A percentile compares a stretch with the other conserved stretches of the same genome.
Evolutionary conservation across 2,329 filamentous ascomycete genomes (phyloP).

Genomic region (Corynespora cassiicola): DNA sequence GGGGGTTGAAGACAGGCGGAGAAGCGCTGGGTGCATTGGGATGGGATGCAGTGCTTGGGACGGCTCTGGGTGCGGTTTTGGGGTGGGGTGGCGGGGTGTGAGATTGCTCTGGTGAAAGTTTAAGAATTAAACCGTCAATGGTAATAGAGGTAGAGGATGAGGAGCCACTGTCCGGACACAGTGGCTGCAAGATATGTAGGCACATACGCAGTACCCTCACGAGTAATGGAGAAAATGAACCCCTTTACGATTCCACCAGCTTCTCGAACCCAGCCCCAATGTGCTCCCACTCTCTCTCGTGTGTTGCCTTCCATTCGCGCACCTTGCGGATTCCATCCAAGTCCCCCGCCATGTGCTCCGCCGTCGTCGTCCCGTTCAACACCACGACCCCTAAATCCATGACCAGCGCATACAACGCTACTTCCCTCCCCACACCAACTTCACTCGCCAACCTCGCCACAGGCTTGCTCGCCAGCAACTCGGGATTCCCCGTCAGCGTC

Average conservation of each 20-base stretch:
- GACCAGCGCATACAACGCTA: slow-evolving; percentile 64
- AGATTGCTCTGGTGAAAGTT: no score
- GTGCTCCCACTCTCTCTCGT: slow-evolving; percentile 58
- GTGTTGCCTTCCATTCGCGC: slow-evolving; percentile 50
- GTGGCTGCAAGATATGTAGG: no score
- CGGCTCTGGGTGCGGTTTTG: slow-evolving; percentile 20
- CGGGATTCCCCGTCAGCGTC: slow-evolving; percentile 66
- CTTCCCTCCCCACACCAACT: slow-evolving; percentile 49
- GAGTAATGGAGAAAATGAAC: no score
- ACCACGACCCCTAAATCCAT: slow-evolving; percentile 59
- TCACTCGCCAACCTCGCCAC: slow-evolving; percentile 59
- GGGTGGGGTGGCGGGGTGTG: slow-evolving; percentile 35
- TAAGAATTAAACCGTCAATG: no score
- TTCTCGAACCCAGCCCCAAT: slow-evolving; percentile 42
- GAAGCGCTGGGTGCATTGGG: slow-evolving; percentile 31
- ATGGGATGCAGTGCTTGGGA: slow-evolving; percentile 32
- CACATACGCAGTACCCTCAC: no score
- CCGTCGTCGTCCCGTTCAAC: slow-evolving; percentile 64
- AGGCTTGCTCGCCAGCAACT: slow-evolving; percentile 53
- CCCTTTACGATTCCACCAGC: slow-evolving; percentile 44
- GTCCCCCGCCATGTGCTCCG: slow-evolving; percentile 60
- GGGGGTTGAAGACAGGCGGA: slow-evolving; percentile 15
- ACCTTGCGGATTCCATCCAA: slow-evolving; percentile 52
- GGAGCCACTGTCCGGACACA: no score
- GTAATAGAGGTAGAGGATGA: no score